These are phyloP conservation scores for Barnettozyma californica DNA, from an alignment of 805 yeast species.

Conservation along the genomic window DNA sequence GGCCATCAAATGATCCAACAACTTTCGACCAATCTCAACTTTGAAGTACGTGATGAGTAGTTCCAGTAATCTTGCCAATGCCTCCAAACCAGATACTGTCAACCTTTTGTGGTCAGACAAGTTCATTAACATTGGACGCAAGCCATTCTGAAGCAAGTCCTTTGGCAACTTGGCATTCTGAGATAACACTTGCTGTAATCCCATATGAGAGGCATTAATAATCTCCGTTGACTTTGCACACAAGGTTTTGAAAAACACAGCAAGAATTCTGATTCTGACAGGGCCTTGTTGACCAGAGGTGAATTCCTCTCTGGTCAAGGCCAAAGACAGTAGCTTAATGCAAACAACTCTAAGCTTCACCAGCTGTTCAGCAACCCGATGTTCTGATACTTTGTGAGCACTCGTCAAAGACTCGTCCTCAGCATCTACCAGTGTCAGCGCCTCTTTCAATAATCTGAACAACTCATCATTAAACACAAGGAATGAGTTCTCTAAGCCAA, in stretches of 20 bases:
- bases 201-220: conserved; percentile 90
- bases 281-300: conserved; percentile 68
- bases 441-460: conserved; percentile 79
- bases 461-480: conserved; percentile 85
- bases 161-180: conserved; percentile 89
- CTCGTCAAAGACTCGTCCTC: conserved; percentile 94
- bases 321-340: conserved; percentile 73
- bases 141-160: conserved; percentile 89
- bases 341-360: conserved; percentile 87
- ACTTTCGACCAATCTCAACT: conserved; percentile 91
- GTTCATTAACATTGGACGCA: conserved; percentile 93
- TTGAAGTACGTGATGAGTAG: conserved; percentile 87
- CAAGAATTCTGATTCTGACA: conserved; percentile 78
- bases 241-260: conserved; percentile 91
- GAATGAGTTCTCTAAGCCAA: conserved; percentile 75
- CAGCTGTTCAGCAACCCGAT: conserved; percentile 82
- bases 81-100: conserved; percentile 86
- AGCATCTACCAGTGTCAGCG: conserved; percentile 91
- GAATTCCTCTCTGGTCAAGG: conserved; percentile 80
- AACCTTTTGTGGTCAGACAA: conserved; percentile 88
- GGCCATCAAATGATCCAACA: conserved; percentile 89
- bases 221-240: conserved; percentile 80
- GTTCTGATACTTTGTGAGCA: conserved; percentile 78
- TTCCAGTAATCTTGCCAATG: conserved; percentile 81
- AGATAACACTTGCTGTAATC: conserved; percentile 74